Conservation (phyloP, 2,329 filamentous ascomycete genomes). For the Trichoderma cornu-damae region DNA sequence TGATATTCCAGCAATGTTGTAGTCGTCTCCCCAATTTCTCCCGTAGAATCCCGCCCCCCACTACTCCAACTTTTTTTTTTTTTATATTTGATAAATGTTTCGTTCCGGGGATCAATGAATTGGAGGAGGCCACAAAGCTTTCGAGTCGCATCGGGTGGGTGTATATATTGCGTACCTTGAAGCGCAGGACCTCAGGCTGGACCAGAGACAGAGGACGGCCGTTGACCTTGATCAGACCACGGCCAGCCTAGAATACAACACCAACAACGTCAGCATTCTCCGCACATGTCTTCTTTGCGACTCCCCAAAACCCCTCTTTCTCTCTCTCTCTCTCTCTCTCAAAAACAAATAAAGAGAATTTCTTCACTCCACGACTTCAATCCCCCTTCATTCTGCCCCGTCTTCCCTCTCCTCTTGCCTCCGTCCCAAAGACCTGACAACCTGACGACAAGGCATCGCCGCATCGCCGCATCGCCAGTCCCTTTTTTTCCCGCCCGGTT, state of each 20-base stretch:
- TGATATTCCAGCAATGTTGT: background rate
- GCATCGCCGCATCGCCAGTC: background rate
- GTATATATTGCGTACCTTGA: slow-evolving; percentile 63
- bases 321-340: background rate
- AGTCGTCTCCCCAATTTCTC: slow-evolving; percentile 1
- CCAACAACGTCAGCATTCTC: slow-evolving; percentile 29
- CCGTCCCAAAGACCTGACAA: background rate
- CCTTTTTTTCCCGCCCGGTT: background rate
- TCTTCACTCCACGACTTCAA: background rate
- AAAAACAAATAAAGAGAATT: background rate
- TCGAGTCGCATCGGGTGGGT: background rate
- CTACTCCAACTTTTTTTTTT: background rate
- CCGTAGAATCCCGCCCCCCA: too few species aligned
- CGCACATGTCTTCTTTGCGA: background rate
- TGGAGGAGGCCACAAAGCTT: background rate
- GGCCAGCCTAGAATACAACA: slow-evolving; percentile 36
- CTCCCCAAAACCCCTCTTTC: too few species aligned
- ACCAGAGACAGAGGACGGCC: slow-evolving; percentile 91
- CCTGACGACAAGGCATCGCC: too few species aligned
- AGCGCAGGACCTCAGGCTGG: slow-evolving; percentile 93
- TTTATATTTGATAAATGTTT: background rate
- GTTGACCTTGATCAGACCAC: slow-evolving; percentile 96
- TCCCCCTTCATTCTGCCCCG: background rate
- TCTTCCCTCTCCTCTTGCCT: background rate
- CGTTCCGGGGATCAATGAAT: background rate